Conservation (phyloP, 306 rosid genomes). For the Trifolium dubium region DNA sequence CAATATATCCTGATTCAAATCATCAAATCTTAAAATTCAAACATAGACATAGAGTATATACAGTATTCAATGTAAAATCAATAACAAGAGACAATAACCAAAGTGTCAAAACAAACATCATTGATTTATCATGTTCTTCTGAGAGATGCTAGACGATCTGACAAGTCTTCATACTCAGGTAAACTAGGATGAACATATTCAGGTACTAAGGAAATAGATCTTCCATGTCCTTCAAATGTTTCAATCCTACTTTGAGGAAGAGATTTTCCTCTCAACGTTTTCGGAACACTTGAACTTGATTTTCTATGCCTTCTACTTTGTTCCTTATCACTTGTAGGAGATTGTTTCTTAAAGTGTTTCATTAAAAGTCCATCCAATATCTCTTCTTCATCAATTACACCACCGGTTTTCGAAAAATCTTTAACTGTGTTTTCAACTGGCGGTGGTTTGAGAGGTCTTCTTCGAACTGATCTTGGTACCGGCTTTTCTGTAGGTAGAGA, state of each 20-base stretch:
- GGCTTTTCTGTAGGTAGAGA: conserved; percentile 38
- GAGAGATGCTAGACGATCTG: conserved; percentile 73
- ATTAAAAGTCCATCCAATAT: conserved; percentile 37
- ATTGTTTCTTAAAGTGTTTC: too few relatives aligned
- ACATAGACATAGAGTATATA: too few relatives aligned
- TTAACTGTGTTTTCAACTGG: neutral
- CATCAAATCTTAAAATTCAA: too few relatives aligned
- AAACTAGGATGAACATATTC: conserved; percentile 73
- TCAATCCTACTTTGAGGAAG: conserved; percentile 30
- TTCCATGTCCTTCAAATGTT: too few relatives aligned
- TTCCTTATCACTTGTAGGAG: neutral
- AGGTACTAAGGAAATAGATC: conserved; percentile 51
- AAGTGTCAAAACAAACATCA: neutral
- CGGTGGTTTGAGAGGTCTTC: conserved; percentile 49
- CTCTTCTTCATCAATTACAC: conserved; percentile 23
- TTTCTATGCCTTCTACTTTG: conserved; percentile 21
- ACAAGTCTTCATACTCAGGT: conserved; percentile 82
- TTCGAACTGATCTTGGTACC: conserved; percentile 70
- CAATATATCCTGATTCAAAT: too few relatives aligned
- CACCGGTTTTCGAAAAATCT: conserved; percentile 8
- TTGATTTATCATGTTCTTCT: conserved; percentile 41
- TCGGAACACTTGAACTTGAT: conserved; percentile 19
- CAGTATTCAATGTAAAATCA: neutral
- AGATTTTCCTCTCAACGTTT: conserved; percentile 48
- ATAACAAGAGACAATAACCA: neutral